A percentile compares a stretch with the other conserved stretches of the same genome.
These are phyloP conservation scores for Sisymbrium altissimum DNA, from an alignment of 345 rosid species.

Conservation along the genomic window DNA sequence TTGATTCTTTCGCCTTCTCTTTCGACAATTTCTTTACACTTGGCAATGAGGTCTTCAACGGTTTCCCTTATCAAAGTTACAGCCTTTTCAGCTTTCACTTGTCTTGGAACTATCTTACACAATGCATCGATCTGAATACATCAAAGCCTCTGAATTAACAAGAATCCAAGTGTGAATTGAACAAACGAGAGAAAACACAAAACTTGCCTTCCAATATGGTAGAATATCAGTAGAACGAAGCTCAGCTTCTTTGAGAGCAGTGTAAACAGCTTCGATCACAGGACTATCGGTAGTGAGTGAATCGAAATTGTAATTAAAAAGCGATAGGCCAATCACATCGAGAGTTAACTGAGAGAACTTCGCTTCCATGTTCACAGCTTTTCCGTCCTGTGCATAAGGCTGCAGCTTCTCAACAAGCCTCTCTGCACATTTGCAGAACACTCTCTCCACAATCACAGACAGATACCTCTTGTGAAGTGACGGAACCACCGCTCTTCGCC, in stretches of 20 bases:
- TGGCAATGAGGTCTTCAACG: conserved; percentile 77
- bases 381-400: conserved; percentile 61
- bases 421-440: conserved; percentile 84
- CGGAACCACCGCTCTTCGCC: conserved; percentile 90
- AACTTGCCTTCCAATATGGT: conserved; percentile 91
- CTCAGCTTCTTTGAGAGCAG: conserved; percentile 93
- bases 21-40: conserved; percentile 91
- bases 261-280: conserved; percentile 86
- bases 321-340: conserved; percentile 80
- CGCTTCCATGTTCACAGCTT: conserved; percentile 88
- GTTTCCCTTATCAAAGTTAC: conserved; percentile 63
- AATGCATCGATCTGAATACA: conserved; percentile 50
- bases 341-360: conserved; percentile 90
- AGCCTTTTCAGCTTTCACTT: conserved; percentile 87
- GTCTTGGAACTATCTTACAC: conserved; percentile 87
- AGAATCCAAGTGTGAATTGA: not conserved
- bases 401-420: conserved; percentile 87
- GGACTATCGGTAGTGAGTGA: conserved; percentile 75
- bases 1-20: conserved; percentile 80
- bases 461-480: conserved; percentile 90
- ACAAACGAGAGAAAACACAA: conserved; percentile 13
- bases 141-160: not conserved
- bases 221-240: conserved; percentile 85
- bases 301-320: conserved; percentile 89
- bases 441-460: conserved; percentile 86